These are phyloP conservation scores for Entonaema liquescens DNA, from an alignment of 495 filamentous ascomycete species.

Conservation along the genomic window DNA sequence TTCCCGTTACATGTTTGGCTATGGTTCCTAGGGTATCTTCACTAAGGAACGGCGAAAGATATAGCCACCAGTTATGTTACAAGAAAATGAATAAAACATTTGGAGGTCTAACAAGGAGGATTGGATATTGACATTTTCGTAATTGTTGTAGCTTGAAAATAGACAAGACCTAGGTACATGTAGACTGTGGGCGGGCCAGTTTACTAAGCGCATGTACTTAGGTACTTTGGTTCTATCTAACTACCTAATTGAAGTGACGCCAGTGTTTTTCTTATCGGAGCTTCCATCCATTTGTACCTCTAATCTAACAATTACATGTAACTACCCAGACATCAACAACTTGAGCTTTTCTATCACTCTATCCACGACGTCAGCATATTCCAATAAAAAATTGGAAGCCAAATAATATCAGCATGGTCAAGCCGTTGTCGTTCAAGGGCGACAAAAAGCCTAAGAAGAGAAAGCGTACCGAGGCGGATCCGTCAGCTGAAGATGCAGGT, in stretches of 20 bases:
- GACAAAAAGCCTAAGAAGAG: slow-evolving; percentile 95
- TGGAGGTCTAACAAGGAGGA: background rate
- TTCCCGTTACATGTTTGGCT: slow-evolving; percentile 1
- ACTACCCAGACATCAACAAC: background rate
- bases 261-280: slow-evolving; percentile 24
- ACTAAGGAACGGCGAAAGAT: background rate
- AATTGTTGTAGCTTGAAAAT: background rate
- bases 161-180: background rate
- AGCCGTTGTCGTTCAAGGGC: slow-evolving; percentile 92
- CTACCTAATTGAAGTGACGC: slow-evolving; percentile 14
- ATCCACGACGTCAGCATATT: background rate
- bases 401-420: slow-evolving; percentile 63
- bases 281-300: background rate
- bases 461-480: slow-evolving; percentile 67
- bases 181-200: background rate
- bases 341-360: background rate
- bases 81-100: background rate
- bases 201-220: background rate
- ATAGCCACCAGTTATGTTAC: too few species aligned
- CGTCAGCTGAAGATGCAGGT: slow-evolving; percentile 48
- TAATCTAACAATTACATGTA: slow-evolving; percentile 8
- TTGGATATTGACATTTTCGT: background rate
- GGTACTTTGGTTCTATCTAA: background rate
- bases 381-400: background rate
- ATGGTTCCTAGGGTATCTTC: background rate